A percentile compares a stretch with the other conserved stretches of the same genome.
Conservation (phyloP, 306 rosid genomes). For the Carpinus viminea region DNA sequence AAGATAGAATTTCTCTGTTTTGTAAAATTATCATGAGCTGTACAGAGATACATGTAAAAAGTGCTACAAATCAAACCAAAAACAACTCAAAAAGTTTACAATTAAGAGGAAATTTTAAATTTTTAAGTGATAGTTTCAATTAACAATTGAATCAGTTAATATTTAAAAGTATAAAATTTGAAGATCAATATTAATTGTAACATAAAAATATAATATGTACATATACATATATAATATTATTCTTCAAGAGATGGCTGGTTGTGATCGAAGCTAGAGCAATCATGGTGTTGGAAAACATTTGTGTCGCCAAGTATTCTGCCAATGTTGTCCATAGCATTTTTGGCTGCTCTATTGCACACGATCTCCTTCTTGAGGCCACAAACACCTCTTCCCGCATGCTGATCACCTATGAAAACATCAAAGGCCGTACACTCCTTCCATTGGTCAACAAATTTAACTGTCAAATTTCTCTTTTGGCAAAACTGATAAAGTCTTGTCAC, state of each 20-base stretch:
- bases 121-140: neutral
- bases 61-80: too few relatives aligned
- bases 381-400: conserved; percentile 39
- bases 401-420: conserved; percentile 34
- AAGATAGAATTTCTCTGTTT: too few relatives aligned
- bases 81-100: too few relatives aligned
- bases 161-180: too few relatives aligned
- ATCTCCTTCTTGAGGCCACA: conserved; percentile 45
- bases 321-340: conserved; percentile 50
- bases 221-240: too few relatives aligned
- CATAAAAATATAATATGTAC: too few relatives aligned
- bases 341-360: conserved; percentile 59
- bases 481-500: conserved; percentile 44
- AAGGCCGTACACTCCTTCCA: conserved; percentile 38
- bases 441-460: conserved; percentile 34
- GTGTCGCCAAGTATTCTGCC: conserved; percentile 1
- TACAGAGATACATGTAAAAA: too few relatives aligned
- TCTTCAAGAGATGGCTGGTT: neutral
- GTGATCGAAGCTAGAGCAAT: too few relatives aligned
- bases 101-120: neutral
- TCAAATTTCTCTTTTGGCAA: conserved; percentile 50
- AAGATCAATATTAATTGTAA: too few relatives aligned
- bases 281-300: neutral
- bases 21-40: too few relatives aligned
- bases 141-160: too few relatives aligned